A percentile compares a stretch with the other conserved stretches of the same genome.
Evolutionary conservation across 225 moss, liverwort and hornwort species (phyloP).

Genomic region (Sphagnum contortum): DNA sequence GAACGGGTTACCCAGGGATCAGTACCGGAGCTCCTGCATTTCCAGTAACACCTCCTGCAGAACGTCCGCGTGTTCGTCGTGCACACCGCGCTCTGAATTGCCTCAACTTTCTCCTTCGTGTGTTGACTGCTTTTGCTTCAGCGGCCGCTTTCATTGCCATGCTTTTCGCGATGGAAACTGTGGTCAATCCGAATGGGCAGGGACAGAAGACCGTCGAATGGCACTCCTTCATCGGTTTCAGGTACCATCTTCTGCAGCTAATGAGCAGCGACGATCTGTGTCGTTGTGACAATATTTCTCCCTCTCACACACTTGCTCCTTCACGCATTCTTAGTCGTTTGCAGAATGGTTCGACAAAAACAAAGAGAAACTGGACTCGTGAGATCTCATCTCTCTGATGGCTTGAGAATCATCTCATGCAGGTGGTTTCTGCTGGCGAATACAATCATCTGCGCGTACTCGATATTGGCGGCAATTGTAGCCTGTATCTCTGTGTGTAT

Average conservation of each 20-base stretch:
- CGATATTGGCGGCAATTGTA: slow-evolving; percentile 27
- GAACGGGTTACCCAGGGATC: no score
- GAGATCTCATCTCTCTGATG: no score
- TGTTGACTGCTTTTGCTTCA: slow-evolving; percentile 32
- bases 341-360: no score
- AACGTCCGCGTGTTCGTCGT: no score
- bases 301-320: no score
- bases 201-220: neutral
- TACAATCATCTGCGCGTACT: slow-evolving; percentile 32
- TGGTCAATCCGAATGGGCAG: neutral
- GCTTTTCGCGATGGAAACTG: slow-evolving; percentile 15
- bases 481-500: slow-evolving; percentile 13
- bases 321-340: no score
- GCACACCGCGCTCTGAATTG: neutral
- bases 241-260: slow-evolving; percentile 8
- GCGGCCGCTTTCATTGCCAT: slow-evolving; percentile 26
- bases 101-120: slow-evolving; percentile 18
- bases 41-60: no score
- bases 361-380: no score
- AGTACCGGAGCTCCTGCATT: no score
- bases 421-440: slow-evolving; percentile 48
- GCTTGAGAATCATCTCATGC: neutral
- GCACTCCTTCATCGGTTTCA: slow-evolving; percentile 14
- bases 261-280: neutral
- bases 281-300: no score